Evolutionary conservation across 2,329 filamentous ascomycete genomes (phyloP), one percentile per base, ranked within the genome.

Genomic region (Pyrenophora teres): DNA sequence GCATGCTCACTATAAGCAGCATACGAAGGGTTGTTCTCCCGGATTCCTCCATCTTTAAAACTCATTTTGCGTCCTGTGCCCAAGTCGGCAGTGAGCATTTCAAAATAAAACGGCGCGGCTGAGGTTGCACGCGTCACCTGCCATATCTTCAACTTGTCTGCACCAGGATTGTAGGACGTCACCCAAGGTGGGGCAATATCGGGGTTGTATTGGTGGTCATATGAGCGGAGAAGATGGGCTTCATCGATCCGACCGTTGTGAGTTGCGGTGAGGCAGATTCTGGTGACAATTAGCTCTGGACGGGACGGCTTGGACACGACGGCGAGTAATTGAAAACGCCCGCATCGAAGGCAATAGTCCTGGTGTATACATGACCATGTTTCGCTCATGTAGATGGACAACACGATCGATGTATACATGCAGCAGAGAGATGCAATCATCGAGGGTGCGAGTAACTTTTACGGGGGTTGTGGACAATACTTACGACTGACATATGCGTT

Each of bases 101-200:
- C 74, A 65, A 81, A 80, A 63, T 78, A 80, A 60, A 80, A 80
- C 0, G 80, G 80, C 0, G 80, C 80, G 2, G 81, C 81, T 1
- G 77, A 79, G 0, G 80, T 82, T 2, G 80, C 81, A 6, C 80
- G 66, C 0, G 78, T 80, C 1, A 81, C 80, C 62, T 81, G 67
- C 74, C 79, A 83, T 35, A 83, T 81, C 1, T 74, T 72, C 13
- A 80, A 65, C 36, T 69, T 66, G 50, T 80, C 77, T 5, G 74
- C 74, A 7, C 76, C 77, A 62, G 77, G 73, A 56, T 81, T 81
- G 68, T 80, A 80, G 1, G 70, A 68, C 3, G 74, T 77, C 5
- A 78, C 74, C 76, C 77, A 80, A 1, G 74, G 72, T 0, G 75
- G 76, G 3, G 74, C 69, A 0, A 75, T 71, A 0, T 73, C 64